Evolutionary conservation across 495 filamentous ascomycete species (phyloP).

Genomic region (Aspergillus mulundensis): DNA sequence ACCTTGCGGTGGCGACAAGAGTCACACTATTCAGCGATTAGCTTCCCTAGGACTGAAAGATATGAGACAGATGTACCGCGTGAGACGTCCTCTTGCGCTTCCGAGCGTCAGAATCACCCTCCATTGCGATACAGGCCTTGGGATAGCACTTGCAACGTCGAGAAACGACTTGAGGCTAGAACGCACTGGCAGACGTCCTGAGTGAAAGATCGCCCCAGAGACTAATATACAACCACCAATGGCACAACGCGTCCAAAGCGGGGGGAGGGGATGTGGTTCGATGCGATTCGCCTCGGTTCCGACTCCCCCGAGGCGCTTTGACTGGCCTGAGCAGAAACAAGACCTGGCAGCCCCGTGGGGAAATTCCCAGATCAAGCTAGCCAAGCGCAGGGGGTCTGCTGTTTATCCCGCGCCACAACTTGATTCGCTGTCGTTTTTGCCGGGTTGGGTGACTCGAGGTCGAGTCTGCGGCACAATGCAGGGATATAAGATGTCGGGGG

Average conservation of each 20-base stretch:
- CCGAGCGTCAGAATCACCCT: conserved; percentile 1
- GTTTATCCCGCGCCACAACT: neutral
- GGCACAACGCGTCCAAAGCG: neutral
- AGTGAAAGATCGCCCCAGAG: neutral
- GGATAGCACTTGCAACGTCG: neutral
- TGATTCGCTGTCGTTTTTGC: neutral
- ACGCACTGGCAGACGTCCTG: neutral
- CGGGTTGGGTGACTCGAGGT: neutral
- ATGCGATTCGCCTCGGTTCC: conserved; percentile 1
- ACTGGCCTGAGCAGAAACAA: neutral
- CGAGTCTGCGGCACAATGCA: neutral
- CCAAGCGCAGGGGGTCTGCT: neutral
- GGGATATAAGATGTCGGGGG: neutral
- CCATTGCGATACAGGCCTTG: neutral
- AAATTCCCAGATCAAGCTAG: conserved; percentile 8
- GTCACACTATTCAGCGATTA: conserved; percentile 6
- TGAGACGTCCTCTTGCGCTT: conserved; percentile 13
- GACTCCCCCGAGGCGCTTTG: conserved; percentile 5
- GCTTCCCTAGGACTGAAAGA: too few relatives aligned
- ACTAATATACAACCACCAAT: conserved; percentile 8
- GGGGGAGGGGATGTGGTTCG: neutral
- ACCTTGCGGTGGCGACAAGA: conserved; percentile 13
- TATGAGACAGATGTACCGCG: neutral
- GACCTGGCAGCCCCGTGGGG: conserved; percentile 8
- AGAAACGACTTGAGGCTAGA: neutral